Conservation (phyloP, 768 basidiomycete species). For the Suillus cothurnatus region DNA sequence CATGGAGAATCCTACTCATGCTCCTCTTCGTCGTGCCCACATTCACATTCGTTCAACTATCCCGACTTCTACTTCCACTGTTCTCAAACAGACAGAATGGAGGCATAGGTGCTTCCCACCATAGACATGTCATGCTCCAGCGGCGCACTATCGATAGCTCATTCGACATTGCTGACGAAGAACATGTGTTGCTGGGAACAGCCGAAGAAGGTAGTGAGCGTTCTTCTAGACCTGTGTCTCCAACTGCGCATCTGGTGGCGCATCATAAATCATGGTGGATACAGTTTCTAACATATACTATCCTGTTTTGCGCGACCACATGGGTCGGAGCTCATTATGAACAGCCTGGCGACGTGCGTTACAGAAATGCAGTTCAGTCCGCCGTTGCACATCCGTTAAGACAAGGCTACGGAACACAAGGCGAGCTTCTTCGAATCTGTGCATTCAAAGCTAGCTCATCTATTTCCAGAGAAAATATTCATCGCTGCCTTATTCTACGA, state of each 20-base stretch:
- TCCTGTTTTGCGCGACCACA: slow-evolving; percentile 1
- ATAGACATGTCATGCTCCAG: slow-evolving; percentile 6
- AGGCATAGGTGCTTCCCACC: neutral
- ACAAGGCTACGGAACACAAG: slow-evolving; percentile 11
- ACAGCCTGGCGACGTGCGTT: slow-evolving; percentile 13
- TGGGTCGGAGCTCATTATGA: slow-evolving; percentile 7
- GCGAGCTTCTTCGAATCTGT: neutral
- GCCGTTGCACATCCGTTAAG: slow-evolving; percentile 8
- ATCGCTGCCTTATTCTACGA: slow-evolving; percentile 46
- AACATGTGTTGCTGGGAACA: neutral
- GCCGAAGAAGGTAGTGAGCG: neutral
- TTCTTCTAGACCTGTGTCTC: slow-evolving; percentile 7
- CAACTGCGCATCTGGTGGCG: no score
- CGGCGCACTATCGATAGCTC: neutral
- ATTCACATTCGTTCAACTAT: slow-evolving; percentile 9
- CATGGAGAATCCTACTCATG: slow-evolving; percentile 10
- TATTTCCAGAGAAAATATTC: slow-evolving; percentile 31
- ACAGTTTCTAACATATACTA: neutral
- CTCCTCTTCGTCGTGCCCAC: slow-evolving; percentile 8
- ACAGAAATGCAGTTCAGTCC: slow-evolving; percentile 1
- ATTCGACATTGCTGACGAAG: neutral
- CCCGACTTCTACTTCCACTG: neutral
- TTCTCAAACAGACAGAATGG: neutral
- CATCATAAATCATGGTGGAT: slow-evolving; percentile 5
- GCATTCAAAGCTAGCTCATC: neutral